These are phyloP conservation scores for Fusarium mangiferae DNA, from an alignment of 2,329 filamentous ascomycete genomes.

Conservation along the genomic window DNA sequence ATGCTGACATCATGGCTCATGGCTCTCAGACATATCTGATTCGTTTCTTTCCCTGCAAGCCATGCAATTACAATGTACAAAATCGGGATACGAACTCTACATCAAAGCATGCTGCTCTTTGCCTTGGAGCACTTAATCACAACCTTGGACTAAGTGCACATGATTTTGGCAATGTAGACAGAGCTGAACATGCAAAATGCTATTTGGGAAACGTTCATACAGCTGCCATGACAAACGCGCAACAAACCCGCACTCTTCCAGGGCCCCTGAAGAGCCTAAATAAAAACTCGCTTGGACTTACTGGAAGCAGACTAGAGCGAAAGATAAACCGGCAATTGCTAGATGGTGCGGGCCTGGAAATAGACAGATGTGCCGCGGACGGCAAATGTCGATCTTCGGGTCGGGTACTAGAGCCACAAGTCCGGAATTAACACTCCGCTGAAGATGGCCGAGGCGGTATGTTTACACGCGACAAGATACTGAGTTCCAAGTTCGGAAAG, in stretches of 20 bases:
- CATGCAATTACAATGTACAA: not conserved
- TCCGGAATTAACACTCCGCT: conserved; percentile 37
- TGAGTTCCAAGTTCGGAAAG: conserved; percentile 13
- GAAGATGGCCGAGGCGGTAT: conserved; percentile 1
- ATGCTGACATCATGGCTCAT: conserved; percentile 39
- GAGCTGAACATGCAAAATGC: not conserved
- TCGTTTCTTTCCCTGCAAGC: not conserved
- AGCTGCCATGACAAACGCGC: conserved; percentile 9
- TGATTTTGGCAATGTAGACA: not conserved
- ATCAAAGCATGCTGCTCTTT: not conserved
- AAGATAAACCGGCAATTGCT: conserved; percentile 38
- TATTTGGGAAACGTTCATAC: not conserved
- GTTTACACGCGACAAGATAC: not conserved
- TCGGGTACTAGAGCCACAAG: conserved; percentile 35
- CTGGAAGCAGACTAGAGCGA: conserved; percentile 18
- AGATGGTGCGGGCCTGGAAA: conserved; percentile 33
- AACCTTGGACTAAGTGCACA: not conserved
- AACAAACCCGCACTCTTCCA: conserved; percentile 10
- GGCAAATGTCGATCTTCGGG: conserved; percentile 44
- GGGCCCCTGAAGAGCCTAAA: conserved; percentile 26
- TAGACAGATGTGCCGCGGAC: conserved; percentile 41
- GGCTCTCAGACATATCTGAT: not conserved
- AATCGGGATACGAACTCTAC: not conserved
- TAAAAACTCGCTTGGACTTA: conserved; percentile 22
- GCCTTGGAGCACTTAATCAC: not conserved